Evolutionary conservation across 2,329 filamentous ascomycete species (phyloP), one percentile per base, ranked within the genome.

Genomic region (Cordyceps fumosorosea): DNA sequence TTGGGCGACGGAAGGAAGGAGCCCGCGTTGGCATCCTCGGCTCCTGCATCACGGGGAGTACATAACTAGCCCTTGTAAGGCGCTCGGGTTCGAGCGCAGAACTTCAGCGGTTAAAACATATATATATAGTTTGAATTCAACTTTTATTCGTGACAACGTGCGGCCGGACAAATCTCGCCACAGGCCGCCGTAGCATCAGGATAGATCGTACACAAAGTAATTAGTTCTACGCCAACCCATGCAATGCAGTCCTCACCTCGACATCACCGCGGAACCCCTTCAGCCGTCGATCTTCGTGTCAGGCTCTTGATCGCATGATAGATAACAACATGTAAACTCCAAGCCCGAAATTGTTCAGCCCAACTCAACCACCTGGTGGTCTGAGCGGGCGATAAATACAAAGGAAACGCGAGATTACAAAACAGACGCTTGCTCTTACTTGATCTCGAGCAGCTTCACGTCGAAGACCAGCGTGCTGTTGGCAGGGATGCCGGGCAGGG

Each of bases 401-500:
- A 65, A 62, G 47, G 44, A 62, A 65, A 63, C 14, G 51, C 12
- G 56, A 60, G 40, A 59, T 37, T 22, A 50, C 42, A 56, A 40
- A 47, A 18, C 14, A 56, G 26, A 20, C 58, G 40, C 54, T n/a
- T 52, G 56, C 66, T 63, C 77, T 81, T 87, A 93, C 82, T 92
- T 92, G 78, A 92, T 90, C 77, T 89, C 87, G 60, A 93, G 79
- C 60, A 93, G 81, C 83, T 93, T 95, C 71, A 95, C 83, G 75
- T 99, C 96, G 76, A 99, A 99, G 74, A 89, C 85, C 75, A 99
- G 80, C 68, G 89, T 91, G 75, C 91, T 93, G 85, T 98, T 97
- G 70, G 83, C 84, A 26, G 95, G 95, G 70, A 99, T 98, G 67
- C 89, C 92, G 56, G 91, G 89, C 26, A 90, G 78, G 65, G 83